Evolutionary conservation across 169 alveolate genomes (phyloP).

Genomic region (Cryptosporidium canis): DNA sequence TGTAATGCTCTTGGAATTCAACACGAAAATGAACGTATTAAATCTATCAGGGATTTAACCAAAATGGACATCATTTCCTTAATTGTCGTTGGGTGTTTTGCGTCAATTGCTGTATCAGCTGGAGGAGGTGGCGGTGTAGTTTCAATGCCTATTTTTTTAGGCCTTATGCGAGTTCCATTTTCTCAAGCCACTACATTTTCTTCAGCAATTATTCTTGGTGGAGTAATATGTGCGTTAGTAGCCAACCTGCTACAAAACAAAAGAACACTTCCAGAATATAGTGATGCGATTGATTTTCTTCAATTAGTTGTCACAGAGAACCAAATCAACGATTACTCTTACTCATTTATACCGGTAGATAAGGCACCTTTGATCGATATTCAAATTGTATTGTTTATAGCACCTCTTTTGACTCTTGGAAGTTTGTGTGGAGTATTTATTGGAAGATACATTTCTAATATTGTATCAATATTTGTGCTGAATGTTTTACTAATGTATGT

Average conservation of each 20-base stretch:
- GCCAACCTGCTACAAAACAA: conserved; percentile 13
- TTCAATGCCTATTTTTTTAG: conserved; percentile 59
- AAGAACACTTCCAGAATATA: conserved; percentile 10
- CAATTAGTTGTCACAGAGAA: not conserved
- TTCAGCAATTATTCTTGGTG: conserved; percentile 50
- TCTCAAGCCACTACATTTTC: conserved; percentile 56
- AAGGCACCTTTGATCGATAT: conserved; percentile 28
- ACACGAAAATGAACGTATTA: not conserved
- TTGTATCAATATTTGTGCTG: conserved; percentile 8
- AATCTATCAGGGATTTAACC: conserved; percentile 3
- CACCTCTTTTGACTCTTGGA: conserved; percentile 55
- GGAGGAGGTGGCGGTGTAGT: conserved; percentile 70
- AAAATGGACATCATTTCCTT: conserved; percentile 40
- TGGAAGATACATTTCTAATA: not conserved
- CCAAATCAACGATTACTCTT: not conserved
- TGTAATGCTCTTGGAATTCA: not conserved
- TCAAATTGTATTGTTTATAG: conserved; percentile 47
- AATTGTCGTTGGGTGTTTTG: conserved; percentile 41
- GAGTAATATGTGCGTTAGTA: conserved; percentile 23
- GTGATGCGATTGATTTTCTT: conserved; percentile 11
- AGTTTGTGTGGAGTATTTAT: conserved; percentile 42
- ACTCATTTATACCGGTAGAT: not conserved
- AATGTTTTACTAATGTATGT: conserved; percentile 22
- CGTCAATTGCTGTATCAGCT: conserved; percentile 67
- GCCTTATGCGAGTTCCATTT: conserved; percentile 42